Conservation (phyloP, 2,329 filamentous ascomycete genomes). For the Xylaria sp. region DNA sequence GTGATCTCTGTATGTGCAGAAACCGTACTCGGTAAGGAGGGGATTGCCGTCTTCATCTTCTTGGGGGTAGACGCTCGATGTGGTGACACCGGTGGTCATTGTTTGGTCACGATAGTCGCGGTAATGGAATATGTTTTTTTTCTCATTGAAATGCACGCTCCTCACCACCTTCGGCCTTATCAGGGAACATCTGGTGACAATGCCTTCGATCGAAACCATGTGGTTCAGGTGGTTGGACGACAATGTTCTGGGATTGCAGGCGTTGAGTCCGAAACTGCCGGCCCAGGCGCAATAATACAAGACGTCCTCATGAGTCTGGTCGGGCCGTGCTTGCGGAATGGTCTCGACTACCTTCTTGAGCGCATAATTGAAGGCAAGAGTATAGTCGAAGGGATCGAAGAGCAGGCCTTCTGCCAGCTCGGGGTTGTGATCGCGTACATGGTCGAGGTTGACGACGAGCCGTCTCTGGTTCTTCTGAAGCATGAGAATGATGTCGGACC, state of each 20-base stretch:
- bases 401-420: conserved; percentile 84
- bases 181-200: conserved; percentile 94
- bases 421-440: conserved; percentile 86
- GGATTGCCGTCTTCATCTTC: conserved; percentile 94
- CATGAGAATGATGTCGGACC: conserved; percentile 86
- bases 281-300: conserved; percentile 98
- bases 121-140: conserved; percentile 85
- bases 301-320: conserved; percentile 80
- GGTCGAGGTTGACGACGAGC: conserved; percentile 82
- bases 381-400: conserved; percentile 87
- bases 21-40: conserved; percentile 93
- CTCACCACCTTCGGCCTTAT: conserved; percentile 98
- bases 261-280: conserved; percentile 93
- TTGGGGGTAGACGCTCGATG: conserved; percentile 91
- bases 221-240: conserved; percentile 90
- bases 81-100: conserved; percentile 92
- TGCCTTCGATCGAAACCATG: conserved; percentile 97
- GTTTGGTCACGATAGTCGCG: conserved; percentile 96
- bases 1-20: conserved; percentile 94
- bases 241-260: conserved; percentile 93
- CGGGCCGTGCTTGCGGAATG: conserved; percentile 77
- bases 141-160: conserved; percentile 96
- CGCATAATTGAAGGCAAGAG: conserved; percentile 87
- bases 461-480: conserved; percentile 74
- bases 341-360: conserved; percentile 89